Evolutionary conservation across 2,329 filamentous ascomycete species (phyloP).

Genomic region (Trichophyton rubrum): DNA sequence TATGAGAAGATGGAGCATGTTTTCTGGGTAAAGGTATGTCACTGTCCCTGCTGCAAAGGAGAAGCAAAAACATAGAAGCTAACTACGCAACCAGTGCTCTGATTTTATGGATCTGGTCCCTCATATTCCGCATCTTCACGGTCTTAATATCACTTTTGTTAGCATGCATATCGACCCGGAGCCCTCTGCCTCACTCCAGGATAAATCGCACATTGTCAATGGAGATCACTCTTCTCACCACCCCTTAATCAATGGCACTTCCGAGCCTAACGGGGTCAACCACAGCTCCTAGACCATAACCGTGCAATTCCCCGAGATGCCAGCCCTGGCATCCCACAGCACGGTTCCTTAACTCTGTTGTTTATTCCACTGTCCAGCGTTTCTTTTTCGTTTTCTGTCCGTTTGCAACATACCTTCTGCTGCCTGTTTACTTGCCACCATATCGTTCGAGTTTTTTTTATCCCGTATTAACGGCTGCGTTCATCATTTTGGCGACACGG

Average conservation of each 20-base stretch:
- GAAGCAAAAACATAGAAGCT: constrained; percentile 5
- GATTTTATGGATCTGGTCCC: constrained; percentile 40
- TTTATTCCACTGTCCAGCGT: neutral
- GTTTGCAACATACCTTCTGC: neutral
- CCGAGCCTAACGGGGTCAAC: neutral
- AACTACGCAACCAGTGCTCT: constrained; percentile 28
- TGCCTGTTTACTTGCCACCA: neutral
- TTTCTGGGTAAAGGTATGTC: constrained; percentile 39
- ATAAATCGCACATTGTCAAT: constrained; percentile 20
- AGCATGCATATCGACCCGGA: constrained; percentile 33
- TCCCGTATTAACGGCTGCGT: neutral
- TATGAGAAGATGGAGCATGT: constrained; percentile 39
- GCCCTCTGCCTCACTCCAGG: constrained; percentile 17
- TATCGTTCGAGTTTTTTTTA: neutral
- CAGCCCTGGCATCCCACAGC: neutral
- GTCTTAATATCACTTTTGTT: constrained; percentile 27
- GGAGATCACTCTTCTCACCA: neutral
- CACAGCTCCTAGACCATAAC: neutral
- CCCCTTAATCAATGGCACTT: neutral
- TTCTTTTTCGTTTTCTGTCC: neutral
- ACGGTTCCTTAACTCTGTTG: neutral
- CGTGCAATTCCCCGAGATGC: neutral
- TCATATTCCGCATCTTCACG: constrained; percentile 36
- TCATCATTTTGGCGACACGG: neutral
- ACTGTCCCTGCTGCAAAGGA: neutral